Evolutionary conservation across 1,284 basidiomycete species (phyloP).

Genomic region (Fistulina hepatica): DNA sequence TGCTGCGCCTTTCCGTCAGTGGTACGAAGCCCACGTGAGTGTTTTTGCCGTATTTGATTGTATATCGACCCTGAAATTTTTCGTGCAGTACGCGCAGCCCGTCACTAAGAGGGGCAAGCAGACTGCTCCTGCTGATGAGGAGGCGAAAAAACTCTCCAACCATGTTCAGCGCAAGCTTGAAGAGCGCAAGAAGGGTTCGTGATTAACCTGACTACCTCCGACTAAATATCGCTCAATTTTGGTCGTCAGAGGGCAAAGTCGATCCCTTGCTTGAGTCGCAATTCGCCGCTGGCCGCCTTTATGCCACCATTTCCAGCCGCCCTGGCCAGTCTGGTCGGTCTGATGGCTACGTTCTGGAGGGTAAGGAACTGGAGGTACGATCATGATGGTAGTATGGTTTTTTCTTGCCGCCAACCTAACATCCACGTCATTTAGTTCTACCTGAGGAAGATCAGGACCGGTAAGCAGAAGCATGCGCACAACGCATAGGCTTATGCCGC

Average conservation of each 20-base stretch:
- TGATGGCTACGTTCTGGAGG: conserved; percentile 94
- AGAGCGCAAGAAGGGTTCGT: conserved; percentile 76
- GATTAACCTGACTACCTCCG: conserved; percentile 6
- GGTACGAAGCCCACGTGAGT: conserved; percentile 93
- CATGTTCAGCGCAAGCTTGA: conserved; percentile 80
- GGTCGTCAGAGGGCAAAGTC: conserved; percentile 67
- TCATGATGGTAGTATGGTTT: conserved; percentile 6
- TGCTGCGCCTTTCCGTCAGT: conserved; percentile 95
- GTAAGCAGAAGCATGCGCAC: conserved; percentile 87
- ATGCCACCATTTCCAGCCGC: conserved; percentile 82
- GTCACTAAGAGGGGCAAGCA: conserved; percentile 80
- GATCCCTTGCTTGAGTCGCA: conserved; percentile 80
- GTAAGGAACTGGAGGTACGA: conserved; percentile 90
- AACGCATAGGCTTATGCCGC: conserved; percentile 26
- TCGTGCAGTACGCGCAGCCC: conserved; percentile 75
- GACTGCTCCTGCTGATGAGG: conserved; percentile 34
- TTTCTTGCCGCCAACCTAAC: conserved; percentile 9
- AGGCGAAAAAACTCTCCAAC: conserved; percentile 77
- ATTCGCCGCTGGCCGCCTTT: conserved; percentile 82
- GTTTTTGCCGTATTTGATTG: conserved; percentile 4
- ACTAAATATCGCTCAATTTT: conserved; percentile 1
- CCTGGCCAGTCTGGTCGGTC: conserved; percentile 91
- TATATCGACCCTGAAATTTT: conserved; percentile 10
- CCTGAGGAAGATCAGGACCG: conserved; percentile 81
- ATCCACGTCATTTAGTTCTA: conserved; percentile 70